These are phyloP conservation scores for Penicillium sclerotiorum DNA, from an alignment of 2,329 filamentous ascomycete species.

Conservation along the genomic window DNA sequence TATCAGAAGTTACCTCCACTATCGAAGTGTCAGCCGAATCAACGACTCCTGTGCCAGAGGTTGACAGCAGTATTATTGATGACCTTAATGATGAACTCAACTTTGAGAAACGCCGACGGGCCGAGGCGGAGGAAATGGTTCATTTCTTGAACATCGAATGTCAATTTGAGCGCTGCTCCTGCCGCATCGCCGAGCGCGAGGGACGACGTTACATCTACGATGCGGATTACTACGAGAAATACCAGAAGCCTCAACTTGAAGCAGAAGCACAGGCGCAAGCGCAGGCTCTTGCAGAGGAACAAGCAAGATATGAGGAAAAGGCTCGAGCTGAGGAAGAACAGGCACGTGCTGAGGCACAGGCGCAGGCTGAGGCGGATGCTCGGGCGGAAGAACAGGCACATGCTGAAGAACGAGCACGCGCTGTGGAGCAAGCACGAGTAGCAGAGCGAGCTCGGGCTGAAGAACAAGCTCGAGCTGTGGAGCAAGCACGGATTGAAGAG, in stretches of 20 bases:
- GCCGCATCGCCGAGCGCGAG: slow-evolving; percentile 47
- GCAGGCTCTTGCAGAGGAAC: background rate
- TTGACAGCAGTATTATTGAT: slow-evolving; percentile 48
- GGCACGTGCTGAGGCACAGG: background rate
- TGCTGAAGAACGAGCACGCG: background rate
- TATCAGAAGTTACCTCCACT: slow-evolving; percentile 33
- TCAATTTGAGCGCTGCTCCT: slow-evolving; percentile 52
- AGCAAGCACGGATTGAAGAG: too few relatives aligned
- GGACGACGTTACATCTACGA: slow-evolving; percentile 46
- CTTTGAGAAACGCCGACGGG: slow-evolving; percentile 53
- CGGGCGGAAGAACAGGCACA: background rate
- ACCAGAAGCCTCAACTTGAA: slow-evolving; percentile 24
- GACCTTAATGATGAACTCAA: slow-evolving; percentile 53
- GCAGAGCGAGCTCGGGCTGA: background rate
- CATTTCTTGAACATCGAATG: slow-evolving; percentile 54
- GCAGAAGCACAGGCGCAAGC: slow-evolving; percentile 11
- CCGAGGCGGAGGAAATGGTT: slow-evolving; percentile 60
- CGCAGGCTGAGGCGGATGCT: background rate
- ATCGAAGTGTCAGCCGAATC: slow-evolving; percentile 25
- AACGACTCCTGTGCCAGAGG: slow-evolving; percentile 22
- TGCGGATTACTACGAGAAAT: slow-evolving; percentile 30
- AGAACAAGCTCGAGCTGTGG: background rate
- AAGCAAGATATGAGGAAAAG: background rate
- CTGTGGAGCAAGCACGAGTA: background rate
- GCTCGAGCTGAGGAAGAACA: background rate